phyloP scores from a whole-genome alignment of 306 rosid species.

The Bauhinia variegata region DNA sequence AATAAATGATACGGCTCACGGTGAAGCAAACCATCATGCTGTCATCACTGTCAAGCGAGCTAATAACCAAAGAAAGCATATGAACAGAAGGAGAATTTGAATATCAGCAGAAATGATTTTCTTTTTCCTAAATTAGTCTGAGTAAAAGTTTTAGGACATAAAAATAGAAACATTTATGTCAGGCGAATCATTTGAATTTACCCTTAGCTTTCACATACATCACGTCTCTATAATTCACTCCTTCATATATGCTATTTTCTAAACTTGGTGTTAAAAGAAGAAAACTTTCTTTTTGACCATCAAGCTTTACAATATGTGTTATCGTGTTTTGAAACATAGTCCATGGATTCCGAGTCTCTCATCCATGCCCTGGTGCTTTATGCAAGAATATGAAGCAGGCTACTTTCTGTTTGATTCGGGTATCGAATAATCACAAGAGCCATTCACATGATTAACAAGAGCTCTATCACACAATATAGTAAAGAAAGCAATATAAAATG shows the following conservation, averaged over 20 bases:
- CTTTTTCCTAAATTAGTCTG: background rate
- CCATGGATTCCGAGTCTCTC: background rate
- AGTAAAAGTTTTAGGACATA: too few species aligned
- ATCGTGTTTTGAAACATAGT: background rate
- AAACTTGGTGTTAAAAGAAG: background rate
- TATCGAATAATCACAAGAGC: background rate
- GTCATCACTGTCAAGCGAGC: background rate
- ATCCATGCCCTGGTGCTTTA: background rate
- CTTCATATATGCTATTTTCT: background rate
- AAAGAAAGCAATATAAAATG: background rate
- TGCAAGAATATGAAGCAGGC: background rate
- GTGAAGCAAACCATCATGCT: conserved; percentile 19
- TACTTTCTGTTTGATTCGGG: background rate
- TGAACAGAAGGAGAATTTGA: background rate
- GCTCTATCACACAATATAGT: background rate
- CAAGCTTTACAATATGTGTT: conserved; percentile 1
- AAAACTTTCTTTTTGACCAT: background rate
- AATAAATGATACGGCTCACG: background rate
- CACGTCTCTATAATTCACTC: background rate
- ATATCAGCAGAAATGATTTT: background rate
- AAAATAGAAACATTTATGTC: background rate
- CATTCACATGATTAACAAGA: background rate
- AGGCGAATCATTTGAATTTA: background rate
- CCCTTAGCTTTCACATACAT: background rate
- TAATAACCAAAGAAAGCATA: background rate